Evolutionary conservation across 2,329 filamentous ascomycete species (phyloP).

Genomic region (Aspergillus tanneri): DNA sequence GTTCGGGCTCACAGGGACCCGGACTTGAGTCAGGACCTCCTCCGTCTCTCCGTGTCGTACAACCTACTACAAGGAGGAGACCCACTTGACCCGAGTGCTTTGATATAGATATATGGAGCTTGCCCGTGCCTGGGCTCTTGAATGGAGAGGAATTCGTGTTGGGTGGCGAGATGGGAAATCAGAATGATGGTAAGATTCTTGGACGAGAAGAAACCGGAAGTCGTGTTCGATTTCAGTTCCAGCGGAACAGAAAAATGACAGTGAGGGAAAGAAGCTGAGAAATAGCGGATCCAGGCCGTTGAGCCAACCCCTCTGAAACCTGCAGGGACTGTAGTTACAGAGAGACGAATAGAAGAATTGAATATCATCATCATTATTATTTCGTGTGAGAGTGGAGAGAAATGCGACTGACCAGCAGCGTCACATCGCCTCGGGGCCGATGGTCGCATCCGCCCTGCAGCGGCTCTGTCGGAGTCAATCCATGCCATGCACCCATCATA

Average conservation of each 20-base stretch:
- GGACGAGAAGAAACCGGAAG: too few species aligned
- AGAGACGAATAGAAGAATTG: background rate
- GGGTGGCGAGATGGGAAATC: too few species aligned
- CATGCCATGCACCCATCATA: slow-evolving; percentile 2
- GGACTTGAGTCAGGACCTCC: background rate
- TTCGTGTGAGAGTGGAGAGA: slow-evolving; percentile 7
- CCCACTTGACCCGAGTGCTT: background rate
- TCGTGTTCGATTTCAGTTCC: background rate
- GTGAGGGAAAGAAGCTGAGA: background rate
- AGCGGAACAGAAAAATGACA: background rate
- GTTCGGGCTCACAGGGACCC: background rate
- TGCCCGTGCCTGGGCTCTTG: background rate
- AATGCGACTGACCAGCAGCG: slow-evolving; percentile 25
- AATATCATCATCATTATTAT: background rate
- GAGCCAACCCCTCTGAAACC: background rate
- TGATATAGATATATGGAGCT: background rate
- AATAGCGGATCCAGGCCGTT: too few species aligned
- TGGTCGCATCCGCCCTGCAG: slow-evolving; percentile 33
- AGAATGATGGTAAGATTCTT: too few species aligned
- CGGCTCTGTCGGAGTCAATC: background rate
- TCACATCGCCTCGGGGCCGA: slow-evolving; percentile 38
- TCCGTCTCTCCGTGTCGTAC: background rate
- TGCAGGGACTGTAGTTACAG: background rate
- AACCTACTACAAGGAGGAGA: too few species aligned
- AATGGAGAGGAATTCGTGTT: background rate